Evolutionary conservation across 495 filamentous ascomycete genomes (phyloP), one percentile per base, ranked within the genome.

Genomic region (Zalerion maritima): DNA sequence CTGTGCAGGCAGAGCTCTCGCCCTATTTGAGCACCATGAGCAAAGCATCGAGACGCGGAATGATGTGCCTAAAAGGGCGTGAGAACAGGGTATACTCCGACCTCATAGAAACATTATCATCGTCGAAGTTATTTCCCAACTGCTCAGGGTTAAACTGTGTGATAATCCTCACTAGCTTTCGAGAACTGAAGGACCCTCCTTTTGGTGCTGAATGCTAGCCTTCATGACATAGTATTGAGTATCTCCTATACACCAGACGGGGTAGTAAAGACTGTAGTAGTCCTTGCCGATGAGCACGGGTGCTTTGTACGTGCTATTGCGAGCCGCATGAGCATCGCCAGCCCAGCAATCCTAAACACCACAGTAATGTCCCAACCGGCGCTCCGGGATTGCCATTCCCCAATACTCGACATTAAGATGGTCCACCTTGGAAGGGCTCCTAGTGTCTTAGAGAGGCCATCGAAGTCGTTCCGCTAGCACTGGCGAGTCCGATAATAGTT

Each of bases 391-490:
- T 1, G 46, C 54, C 3, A 29, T 13, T 0, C 71, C 70, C 72
- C 72, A 75, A 36, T 57, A 75, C 40, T 77, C 72, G 4, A 75
- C 64, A 10, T 61, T 69, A 6, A 64, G 64, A 52, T 73, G 64
- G 36, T 77, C 75, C 26, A 68, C 34, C 3, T 41, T 29, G 5
- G 38, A n/a, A n/a, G n/a, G n/a, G n/a, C n/a, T n/a, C n/a, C 44
- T 3, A 73, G 23, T 0, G 67, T 62, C 23, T 73, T 60, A 0
- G 67, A 49, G 10, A 52, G 57, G 1, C 69, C 69, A 40, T 75
- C 70, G 34, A 75, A 67, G 14, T 68, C 67, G 0, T 48, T 41
- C 3, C 66, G 49, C 3, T 44, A 34, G 5, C 51, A 43, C 62
- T 63, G 0, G 67, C 57, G 1, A 67, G 33, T 2, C 62, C 36